Evolutionary conservation across 202 grass and related monocot genomes (phyloP).

Genomic region (Alloteropsis angusta): DNA sequence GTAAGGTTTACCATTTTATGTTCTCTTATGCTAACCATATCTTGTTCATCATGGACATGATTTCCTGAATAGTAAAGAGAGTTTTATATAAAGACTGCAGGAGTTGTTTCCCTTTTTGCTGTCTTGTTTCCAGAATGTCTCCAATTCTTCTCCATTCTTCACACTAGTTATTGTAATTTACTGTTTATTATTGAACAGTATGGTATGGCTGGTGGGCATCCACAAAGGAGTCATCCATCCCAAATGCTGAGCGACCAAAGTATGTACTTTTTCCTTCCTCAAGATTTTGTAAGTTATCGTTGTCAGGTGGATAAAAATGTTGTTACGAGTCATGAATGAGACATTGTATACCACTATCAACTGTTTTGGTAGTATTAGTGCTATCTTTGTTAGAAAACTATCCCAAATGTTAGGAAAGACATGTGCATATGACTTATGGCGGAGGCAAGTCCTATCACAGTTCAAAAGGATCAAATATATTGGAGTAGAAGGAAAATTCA

Average conservation of each 20-base stretch:
- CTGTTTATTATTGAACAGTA: conserved; percentile 47
- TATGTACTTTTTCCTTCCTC: conserved; percentile 31
- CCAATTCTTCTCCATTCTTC: background rate
- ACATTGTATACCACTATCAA: background rate
- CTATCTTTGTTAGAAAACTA: background rate
- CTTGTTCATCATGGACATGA: background rate
- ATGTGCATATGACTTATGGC: background rate
- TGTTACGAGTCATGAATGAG: background rate
- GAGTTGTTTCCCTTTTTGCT: background rate
- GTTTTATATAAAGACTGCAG: background rate
- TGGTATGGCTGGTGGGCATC: conserved; percentile 56
- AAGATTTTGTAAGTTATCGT: background rate
- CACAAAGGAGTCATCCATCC: conserved; percentile 77
- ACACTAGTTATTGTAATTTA: background rate
- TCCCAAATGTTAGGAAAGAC: background rate
- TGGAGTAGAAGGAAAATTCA: background rate
- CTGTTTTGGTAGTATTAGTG: background rate
- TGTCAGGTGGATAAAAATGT: background rate
- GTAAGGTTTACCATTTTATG: background rate
- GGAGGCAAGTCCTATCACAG: background rate
- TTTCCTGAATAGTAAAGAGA: background rate
- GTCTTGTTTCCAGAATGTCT: background rate
- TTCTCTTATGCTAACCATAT: background rate
- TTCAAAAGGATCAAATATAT: background rate
- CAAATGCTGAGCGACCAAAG: conserved; percentile 88